Conservation (phyloP, 495 filamentous ascomycete genomes). For the Extremus antarcticus region DNA sequence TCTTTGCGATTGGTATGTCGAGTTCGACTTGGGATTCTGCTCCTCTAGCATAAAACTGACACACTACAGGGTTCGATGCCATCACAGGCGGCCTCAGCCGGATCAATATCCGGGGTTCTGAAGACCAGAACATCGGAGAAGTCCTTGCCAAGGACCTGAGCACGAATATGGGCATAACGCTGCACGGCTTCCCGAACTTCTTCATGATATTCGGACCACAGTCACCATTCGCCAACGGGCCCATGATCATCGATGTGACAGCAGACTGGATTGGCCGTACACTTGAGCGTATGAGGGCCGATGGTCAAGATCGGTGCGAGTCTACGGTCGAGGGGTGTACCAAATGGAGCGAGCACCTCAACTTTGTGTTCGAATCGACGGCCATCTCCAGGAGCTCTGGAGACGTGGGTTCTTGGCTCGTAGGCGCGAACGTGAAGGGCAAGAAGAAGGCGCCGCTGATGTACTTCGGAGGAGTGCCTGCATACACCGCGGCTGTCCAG, state of each 20-base stretch:
- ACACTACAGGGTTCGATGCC: conserved; percentile 26
- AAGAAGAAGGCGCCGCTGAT: not conserved
- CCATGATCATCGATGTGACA: not conserved
- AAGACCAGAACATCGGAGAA: conserved; percentile 34
- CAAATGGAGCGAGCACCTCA: not conserved
- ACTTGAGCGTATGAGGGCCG: not conserved
- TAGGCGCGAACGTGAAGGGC: not conserved
- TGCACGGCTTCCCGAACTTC: conserved; percentile 42
- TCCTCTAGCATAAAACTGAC: too few relatives aligned
- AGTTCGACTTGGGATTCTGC: not conserved
- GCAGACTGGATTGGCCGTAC: not conserved
- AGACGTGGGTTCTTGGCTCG: not conserved
- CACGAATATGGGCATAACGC: conserved; percentile 39
- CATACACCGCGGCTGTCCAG: not conserved
- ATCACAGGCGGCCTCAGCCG: conserved; percentile 25
- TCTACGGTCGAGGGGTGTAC: not conserved
- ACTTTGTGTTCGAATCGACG: not conserved
- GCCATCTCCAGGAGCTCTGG: not conserved
- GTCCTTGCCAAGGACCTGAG: conserved; percentile 15
- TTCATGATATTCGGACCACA: conserved; percentile 23
- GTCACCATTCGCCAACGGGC: not conserved
- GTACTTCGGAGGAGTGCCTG: not conserved
- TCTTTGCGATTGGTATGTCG: conserved; percentile 36
- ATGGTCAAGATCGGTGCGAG: not conserved
- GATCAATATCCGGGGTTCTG: conserved; percentile 31